Evolutionary conservation across 352 stramenopile species (phyloP), one percentile per base, ranked within the genome.

Genomic region (Phytophthora pluvialis): DNA sequence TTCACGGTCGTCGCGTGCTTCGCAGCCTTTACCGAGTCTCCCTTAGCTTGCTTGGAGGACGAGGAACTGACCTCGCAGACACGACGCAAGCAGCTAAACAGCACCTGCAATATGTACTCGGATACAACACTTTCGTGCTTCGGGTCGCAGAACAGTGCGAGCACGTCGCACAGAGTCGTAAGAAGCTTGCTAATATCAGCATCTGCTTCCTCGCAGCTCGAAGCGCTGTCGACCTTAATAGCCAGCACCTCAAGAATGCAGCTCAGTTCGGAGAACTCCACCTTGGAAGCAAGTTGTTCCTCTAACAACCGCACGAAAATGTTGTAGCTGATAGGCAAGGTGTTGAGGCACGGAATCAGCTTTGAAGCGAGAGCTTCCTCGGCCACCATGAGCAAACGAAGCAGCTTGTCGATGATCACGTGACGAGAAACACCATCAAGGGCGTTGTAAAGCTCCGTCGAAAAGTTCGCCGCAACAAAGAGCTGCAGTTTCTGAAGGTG

Each of bases 41-140:
- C 60, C n/a, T 60, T 67, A 33, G 11, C 31, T 47, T 61, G 26
- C 11, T 51, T 65, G 5, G 25, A 56, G 25, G 46, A 49, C 10
- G 60, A 49, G 7, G 54, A 62, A 15, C 40, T 62, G 6, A 64
- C 56, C 48, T 93, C 78, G 32, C 86, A 94, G 7, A 91, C 75
- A 39, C 83, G 83, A 55, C 86, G 82, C 51, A 94, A 65, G 33
- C 86, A 93, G 28, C 75, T 77, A 55, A 93, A 94, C 16, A 94
- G 62, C 13, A 94, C 77, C 64, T 94, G 86, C 15, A 93, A 54
- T n/a, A 92, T 75, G 67, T 94, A 94, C 59, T 94, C 82, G 1
- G 86, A 91, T 6, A 90, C 80, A 15, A 63, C 59, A n/a, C 64
- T 77, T 26, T 86, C 72, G 49, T 90, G 64, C 25, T 81, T 75